Base-by-base conservation (phyloP, 176 grass and related monocot species). In the Dendrocalamus sinicus region DNA sequence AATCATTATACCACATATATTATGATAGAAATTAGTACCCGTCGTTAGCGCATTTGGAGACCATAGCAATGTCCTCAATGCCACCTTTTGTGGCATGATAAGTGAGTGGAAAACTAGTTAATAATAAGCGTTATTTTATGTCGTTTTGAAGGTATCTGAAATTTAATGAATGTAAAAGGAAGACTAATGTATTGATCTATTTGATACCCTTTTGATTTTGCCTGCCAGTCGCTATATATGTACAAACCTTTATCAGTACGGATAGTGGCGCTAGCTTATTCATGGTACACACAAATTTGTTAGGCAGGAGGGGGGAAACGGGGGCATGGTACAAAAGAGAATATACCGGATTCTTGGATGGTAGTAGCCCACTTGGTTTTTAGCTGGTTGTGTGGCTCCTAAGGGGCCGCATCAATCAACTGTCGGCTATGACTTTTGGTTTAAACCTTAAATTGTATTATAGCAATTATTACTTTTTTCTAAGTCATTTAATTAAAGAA, bases 291-390 rank as follows among this genome's bases (percentile, higher is more conserved):
- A 22, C 26, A 9, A 12, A 64, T 16, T 22, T 59, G 70, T 10
- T 41, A 15, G 23, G 54, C 47, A 20, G 12, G 22, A 43, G 12
- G 57, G 24, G 7, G 69, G 20, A 50, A 50, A n/a, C 26, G 30
- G 32, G 44, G 54, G 55, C 41, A 32, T 45, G 45, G 35, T 66
- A 72, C 47, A 78, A 47, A 71, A 58, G 59, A 48, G 76, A 83
- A 74, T 73, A 63, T 71, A 26, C 87, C 13, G 67, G 64, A 46
- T 79, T 53, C 41, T 77, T 83, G 72, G 79, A 67, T 20, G 52
- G 43, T 51, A 61, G 70, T 9, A 41, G 66, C 17, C 17, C 23
- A 70, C 11, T 43, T 53, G 66, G 50, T 28, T 65, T 46, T 75
- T 16, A 55, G 28, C 14, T 50, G 51, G 23, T 60, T 39, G 26